Base-by-base conservation (phyloP, 352 stramenopile genomes). In the Phytophthora ohioensis region DNA sequence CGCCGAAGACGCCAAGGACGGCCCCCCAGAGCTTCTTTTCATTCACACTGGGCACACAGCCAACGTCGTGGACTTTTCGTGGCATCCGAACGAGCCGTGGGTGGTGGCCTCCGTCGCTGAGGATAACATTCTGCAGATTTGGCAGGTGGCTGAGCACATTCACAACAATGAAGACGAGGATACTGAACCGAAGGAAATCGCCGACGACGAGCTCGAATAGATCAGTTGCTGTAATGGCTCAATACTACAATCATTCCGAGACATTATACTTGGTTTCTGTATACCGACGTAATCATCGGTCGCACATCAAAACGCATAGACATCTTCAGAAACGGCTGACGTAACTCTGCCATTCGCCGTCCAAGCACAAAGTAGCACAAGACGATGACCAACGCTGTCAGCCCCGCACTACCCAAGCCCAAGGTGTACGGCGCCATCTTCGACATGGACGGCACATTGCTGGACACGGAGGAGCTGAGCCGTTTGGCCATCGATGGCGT, bases 101-200 rank as follows among this genome's bases (percentile, higher is more conserved):
- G 90, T 97, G 46, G 80, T 99, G 27, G 94, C 97, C 4, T 98
- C 90, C 47, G 97, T 99, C 12, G 95, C 96, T 15, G 97, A 99
- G 74, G 98, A 99, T 82, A 99, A 99, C 79, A 92, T 99, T 34
- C 79, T 99, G 27, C 98, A 99, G 76, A 92, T 99, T 59, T 99
- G 98, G 97, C 88, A 98, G 74, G 98, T 99, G 86, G 93, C 95
- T n/a, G 97, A 99, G 78, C 97, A 98, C 90, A 98, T 99, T 84
- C 98, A 98, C 90, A 94, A 91, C 47, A 92, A 94, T 46, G 91
- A 97, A 66, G 93, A 86, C 34, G 87, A 93, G 3, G 67, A 69
- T 1, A 56, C 35, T 57, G 76, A 82, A 15, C 67, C 72, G 34
- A 81, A 86, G 59, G 82, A 90, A 3, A 73, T 92, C 36, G 73